Conservation (phyloP, 305 asterid species). For the Nicotiana rustica region DNA sequence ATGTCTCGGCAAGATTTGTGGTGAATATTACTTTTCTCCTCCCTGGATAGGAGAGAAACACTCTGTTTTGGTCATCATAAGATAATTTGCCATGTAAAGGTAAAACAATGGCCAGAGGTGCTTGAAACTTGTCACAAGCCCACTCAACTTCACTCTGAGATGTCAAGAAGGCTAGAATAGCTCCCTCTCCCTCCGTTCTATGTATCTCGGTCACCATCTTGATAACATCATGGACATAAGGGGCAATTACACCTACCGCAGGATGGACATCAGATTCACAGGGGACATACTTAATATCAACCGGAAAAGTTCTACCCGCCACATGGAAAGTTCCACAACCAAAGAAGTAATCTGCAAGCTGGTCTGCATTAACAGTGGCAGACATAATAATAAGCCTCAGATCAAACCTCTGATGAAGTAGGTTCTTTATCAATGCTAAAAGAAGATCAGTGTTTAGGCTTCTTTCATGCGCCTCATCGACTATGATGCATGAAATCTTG, state of each 20-base stretch:
- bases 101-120: conserved; percentile 58
- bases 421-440: conserved; percentile 74
- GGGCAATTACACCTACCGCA: conserved; percentile 52
- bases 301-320: conserved; percentile 82
- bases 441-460: conserved; percentile 95
- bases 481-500: conserved; percentile 75
- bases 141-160: conserved; percentile 92
- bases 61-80: conserved; percentile 69
- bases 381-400: conserved; percentile 93
- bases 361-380: conserved; percentile 91
- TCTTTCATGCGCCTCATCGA: conserved; percentile 99
- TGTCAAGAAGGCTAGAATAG: conserved; percentile 92
- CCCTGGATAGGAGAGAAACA: conserved; percentile 66
- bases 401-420: conserved; percentile 66
- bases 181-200: conserved; percentile 68
- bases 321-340: conserved; percentile 74
- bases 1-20: conserved; percentile 94
- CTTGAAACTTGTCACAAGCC: conserved; percentile 81
- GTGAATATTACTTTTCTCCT: conserved; percentile 79
- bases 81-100: conserved; percentile 92
- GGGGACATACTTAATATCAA: conserved; percentile 71
- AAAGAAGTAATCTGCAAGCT: conserved; percentile 72
- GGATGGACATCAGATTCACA: conserved; percentile 53
- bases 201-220: conserved; percentile 62
- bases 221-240: conserved; percentile 73